Evolutionary conservation across 2,329 filamentous ascomycete species (phyloP), one percentile per base, ranked within the genome.

Genomic region (Lasiodiplodia sp.): DNA sequence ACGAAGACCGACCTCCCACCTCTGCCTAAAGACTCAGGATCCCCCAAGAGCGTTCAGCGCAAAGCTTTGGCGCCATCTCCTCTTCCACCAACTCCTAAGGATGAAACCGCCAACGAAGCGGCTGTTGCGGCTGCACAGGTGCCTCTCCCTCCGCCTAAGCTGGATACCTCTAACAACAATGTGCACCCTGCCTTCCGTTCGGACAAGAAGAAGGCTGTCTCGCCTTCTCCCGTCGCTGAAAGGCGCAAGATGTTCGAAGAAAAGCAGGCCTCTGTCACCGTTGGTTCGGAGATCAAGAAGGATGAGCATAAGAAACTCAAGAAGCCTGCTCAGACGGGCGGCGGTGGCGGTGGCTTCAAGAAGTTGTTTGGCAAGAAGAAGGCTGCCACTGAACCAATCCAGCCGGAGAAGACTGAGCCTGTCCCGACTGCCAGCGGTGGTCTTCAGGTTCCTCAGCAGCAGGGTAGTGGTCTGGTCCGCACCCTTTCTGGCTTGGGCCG

Each of bases 121-220:
- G 60, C 60, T 14, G 47, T 47, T 31, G 60, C 60, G 18, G 78
- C 77, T n/a, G 77, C 76, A 28, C 73, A 75, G 66, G 73, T 80
- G 44, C 77, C 80, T 47, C 70, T 78, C 44, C 76, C 75, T 18
- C 70, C 69, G 69, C 67, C 75, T 38, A 64, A 64, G 47, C 28
- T 52, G 44, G 31, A 64, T 37, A 49, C 52, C 18, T 10, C 70
- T 25, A 18, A 70, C 53, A 70, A 76, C 5, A 76, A 79, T 47
- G 75, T 81, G 38, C 83, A 84, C 72, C 82, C 82, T 58, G 82
- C 81, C 7, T 71, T 82, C 69, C 79, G 82, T 44, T 74, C 23
- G 18, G 57, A 67, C 37, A 56, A 65, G 38, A 64, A 55, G 47
- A 63, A 70, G 60, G 75, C 78, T 23, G 60, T 21, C 34, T 47